phyloP scores from a whole-genome alignment of 306 rosid genomes.

The barrel medic (Medicago truncatula) region DNA sequence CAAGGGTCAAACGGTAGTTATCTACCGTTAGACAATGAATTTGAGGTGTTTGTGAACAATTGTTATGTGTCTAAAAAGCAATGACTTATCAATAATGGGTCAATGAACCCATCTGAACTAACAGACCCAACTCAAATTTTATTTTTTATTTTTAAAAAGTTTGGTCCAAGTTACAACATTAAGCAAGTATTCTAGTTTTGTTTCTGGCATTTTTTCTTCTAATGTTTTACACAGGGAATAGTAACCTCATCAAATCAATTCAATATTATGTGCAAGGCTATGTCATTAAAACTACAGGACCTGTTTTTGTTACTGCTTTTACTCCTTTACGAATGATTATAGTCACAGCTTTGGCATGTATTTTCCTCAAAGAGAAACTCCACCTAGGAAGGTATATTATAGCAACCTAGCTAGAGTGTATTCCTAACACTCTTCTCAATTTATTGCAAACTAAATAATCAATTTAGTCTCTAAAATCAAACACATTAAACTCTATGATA shows the following conservation, averaged over 20 bases:
- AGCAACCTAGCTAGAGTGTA: too few relatives aligned
- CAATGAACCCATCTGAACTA: not conserved
- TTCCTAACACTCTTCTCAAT: not conserved
- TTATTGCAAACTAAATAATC: not conserved
- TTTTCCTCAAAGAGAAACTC: conserved; percentile 64
- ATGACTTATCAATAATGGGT: not conserved
- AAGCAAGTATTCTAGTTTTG: not conserved
- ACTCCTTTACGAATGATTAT: conserved; percentile 78
- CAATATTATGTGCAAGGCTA: conserved; percentile 72
- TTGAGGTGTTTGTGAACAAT: too few relatives aligned
- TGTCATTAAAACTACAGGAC: conserved; percentile 68
- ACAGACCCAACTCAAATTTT: too few relatives aligned
- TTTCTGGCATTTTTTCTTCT: not conserved
- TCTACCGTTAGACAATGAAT: too few relatives aligned
- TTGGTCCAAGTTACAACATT: not conserved
- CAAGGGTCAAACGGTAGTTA: too few relatives aligned
- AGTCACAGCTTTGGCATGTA: conserved; percentile 55
- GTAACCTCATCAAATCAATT: conserved; percentile 70
- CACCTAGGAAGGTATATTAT: conserved; percentile 69
- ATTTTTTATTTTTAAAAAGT: too few relatives aligned
- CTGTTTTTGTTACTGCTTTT: conserved; percentile 77
- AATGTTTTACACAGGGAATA: conserved; percentile 52
- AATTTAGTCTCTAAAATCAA: not conserved
- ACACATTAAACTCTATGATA: too few relatives aligned
- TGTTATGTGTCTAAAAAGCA: too few relatives aligned